Base-by-base conservation (phyloP, 768 basidiomycete genomes). In the Pleurotus pulmonarius region DNA sequence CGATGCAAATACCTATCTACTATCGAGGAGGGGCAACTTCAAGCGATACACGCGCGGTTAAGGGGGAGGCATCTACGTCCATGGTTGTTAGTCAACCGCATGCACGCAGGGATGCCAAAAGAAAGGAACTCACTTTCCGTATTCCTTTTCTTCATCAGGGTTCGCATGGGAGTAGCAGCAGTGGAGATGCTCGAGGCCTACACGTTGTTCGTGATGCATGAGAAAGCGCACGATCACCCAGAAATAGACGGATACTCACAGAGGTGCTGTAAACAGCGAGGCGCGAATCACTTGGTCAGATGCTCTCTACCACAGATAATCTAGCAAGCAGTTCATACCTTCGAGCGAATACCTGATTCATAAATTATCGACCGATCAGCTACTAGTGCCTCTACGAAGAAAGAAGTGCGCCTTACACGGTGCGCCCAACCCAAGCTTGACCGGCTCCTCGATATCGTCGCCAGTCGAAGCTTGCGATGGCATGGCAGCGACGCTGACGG, bases 371-470 rank as follows among this genome's bases (percentile, higher is more conserved):
- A n/a, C n/a, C 15, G 29, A 20, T 37, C 15, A 25, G 18, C 5
- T 34, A 9, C 7, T 29, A n/a, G 39, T 38, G 5, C 7, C n/a
- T n/a, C 11, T 16, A 5, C 6, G 13, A n/a, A 53, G 25, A 39
- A 20, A 12, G 20, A 7, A 9, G 39, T 16, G 22, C 7, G 2
- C 9, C 51, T 18, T 52, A 53, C 51, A 53, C 40, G 51, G 51
- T 22, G 51, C 39, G 18, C 51, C 51, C n/a, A 53, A 5, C 18
- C 51, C 51, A 2, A 53, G 51, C 38, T 24, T 53, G 37, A 53
- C 37, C 12, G 20, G 37, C 24, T 53, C 51, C 51, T 53, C 51
- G 22, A 53, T 53, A 20, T 53, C 51, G 39, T 25, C 51, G 34
- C 22, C 29, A 20, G 39, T 41, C 11, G 9, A 4, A 25, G 37